Conservation (phyloP, 169 alveolate genomes). For the Plasmodium adleri region DNA sequence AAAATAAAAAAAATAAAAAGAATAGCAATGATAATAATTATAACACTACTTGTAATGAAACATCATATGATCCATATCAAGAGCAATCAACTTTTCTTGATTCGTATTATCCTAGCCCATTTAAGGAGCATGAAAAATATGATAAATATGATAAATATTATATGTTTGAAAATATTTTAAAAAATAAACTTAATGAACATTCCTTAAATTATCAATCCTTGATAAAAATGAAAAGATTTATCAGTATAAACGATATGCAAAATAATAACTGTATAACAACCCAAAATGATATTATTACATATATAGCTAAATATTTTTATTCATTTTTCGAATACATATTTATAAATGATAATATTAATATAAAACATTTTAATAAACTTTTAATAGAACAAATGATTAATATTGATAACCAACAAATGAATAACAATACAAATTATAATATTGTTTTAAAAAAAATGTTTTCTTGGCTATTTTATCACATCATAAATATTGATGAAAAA, state of each 20-base stretch:
- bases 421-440: background rate
- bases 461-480: constrained; percentile 5
- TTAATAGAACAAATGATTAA: background rate
- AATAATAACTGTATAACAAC: constrained; percentile 11
- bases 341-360: background rate
- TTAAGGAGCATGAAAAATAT: background rate
- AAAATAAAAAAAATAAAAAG: background rate
- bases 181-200: constrained; percentile 38
- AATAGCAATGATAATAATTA: background rate
- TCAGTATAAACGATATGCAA: constrained; percentile 1
- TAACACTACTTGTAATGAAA: background rate
- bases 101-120: constrained; percentile 14
- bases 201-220: constrained; percentile 49
- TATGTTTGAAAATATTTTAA: constrained; percentile 35
- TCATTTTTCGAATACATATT: background rate
- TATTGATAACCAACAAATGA: background rate
- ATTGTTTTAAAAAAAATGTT: constrained; percentile 9
- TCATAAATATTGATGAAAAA: background rate
- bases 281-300: constrained; percentile 13
- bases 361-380: background rate
- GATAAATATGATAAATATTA: background rate
- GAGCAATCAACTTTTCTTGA: constrained; percentile 7
- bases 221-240: constrained; percentile 23
- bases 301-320: constrained; percentile 14
- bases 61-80: background rate